Evolutionary conservation across 768 basidiomycete species (phyloP).

Genomic region (Paxillus ammoniavirescens): DNA sequence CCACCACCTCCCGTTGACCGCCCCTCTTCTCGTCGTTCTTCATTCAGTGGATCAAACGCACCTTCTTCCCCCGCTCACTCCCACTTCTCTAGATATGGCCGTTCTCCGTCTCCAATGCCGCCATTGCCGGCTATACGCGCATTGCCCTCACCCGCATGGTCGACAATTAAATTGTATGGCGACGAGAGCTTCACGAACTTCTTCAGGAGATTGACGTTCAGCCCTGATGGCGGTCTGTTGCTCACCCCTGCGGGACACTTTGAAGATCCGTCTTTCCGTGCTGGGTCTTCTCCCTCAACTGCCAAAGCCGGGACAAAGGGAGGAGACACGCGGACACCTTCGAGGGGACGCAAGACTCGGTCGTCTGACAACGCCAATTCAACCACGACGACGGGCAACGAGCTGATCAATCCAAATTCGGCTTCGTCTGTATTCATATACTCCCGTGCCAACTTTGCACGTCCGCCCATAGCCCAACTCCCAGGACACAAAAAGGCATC

Average conservation of each 20-base stretch:
- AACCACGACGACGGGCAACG: slow-evolving; percentile 28
- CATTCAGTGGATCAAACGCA: slow-evolving; percentile 79
- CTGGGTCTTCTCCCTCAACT: slow-evolving; percentile 30
- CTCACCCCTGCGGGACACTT: slow-evolving; percentile 97
- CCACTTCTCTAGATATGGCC: slow-evolving; percentile 65
- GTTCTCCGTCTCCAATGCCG: slow-evolving; percentile 87
- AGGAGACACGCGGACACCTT: slow-evolving; percentile 37
- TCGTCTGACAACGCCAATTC: slow-evolving; percentile 35
- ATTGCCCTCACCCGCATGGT: slow-evolving; percentile 58
- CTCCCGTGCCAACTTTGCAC: slow-evolving; percentile 89
- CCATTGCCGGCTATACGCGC: slow-evolving; percentile 91
- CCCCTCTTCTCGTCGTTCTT: slow-evolving; percentile 60
- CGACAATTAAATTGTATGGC: slow-evolving; percentile 81
- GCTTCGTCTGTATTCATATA: slow-evolving; percentile 87
- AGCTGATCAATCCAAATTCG: slow-evolving; percentile 36
- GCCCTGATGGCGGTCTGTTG: slow-evolving; percentile 90
- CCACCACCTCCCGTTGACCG: slow-evolving; percentile 51
- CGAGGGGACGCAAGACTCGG: slow-evolving; percentile 58
- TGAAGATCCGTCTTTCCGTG: slow-evolving; percentile 76
- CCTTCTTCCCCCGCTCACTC: slow-evolving; percentile 64
- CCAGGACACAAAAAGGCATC: slow-evolving; percentile 97
- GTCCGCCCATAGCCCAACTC: slow-evolving; percentile 90
- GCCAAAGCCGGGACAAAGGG: slow-evolving; percentile 27
- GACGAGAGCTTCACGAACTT: slow-evolving; percentile 96
- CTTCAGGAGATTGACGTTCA: slow-evolving; percentile 91